phyloP scores from a whole-genome alignment of 805 yeast genomes.

The Sugiyamaella lignohabitans region DNA sequence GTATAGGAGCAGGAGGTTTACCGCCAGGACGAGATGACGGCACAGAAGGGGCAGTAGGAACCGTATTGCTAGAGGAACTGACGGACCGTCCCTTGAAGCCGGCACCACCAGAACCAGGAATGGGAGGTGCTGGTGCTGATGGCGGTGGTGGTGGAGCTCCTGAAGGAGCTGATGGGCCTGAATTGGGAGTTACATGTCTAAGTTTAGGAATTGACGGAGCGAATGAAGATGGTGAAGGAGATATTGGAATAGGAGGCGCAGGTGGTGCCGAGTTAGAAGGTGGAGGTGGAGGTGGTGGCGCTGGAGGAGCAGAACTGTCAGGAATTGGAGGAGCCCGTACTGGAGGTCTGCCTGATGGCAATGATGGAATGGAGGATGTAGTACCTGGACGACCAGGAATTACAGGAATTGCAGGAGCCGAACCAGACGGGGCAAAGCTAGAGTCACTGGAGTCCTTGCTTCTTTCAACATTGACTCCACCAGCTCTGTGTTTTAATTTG shows the following conservation, averaged over 20 bases:
- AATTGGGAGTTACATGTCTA: conserved; percentile 9
- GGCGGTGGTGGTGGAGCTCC: conserved; percentile 23
- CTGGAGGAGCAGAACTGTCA: conserved; percentile 4
- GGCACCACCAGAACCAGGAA: conserved; percentile 24
- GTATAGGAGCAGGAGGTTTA: conserved; percentile 12
- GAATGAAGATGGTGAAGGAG: conserved; percentile 14
- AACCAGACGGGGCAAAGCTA: neutral
- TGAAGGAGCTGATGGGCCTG: conserved; percentile 15
- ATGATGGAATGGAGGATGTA: conserved; percentile 8
- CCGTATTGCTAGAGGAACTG: conserved; percentile 16
- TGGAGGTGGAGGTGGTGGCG: conserved; percentile 8
- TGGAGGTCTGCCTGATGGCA: conserved; percentile 5
- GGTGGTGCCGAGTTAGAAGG: conserved; percentile 8
- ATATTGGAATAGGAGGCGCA: conserved; percentile 14
- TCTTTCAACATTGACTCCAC: conserved; percentile 16
- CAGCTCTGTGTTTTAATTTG: conserved; percentile 48
- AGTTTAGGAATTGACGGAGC: conserved; percentile 7
- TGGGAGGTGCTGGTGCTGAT: conserved; percentile 23
- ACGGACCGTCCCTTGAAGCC: conserved; percentile 16
- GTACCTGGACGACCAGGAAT: conserved; percentile 8
- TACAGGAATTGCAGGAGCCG: conserved; percentile 10
- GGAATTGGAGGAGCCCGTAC: conserved; percentile 7
- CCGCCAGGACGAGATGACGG: conserved; percentile 8
- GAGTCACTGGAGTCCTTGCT: neutral
- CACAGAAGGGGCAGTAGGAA: conserved; percentile 2